Percentiles rank a stretch among this genome's conserved stretches.
These are phyloP conservation scores for Massarina eburnea DNA, from an alignment of 2,329 filamentous ascomycete genomes.

Conservation along the genomic window DNA sequence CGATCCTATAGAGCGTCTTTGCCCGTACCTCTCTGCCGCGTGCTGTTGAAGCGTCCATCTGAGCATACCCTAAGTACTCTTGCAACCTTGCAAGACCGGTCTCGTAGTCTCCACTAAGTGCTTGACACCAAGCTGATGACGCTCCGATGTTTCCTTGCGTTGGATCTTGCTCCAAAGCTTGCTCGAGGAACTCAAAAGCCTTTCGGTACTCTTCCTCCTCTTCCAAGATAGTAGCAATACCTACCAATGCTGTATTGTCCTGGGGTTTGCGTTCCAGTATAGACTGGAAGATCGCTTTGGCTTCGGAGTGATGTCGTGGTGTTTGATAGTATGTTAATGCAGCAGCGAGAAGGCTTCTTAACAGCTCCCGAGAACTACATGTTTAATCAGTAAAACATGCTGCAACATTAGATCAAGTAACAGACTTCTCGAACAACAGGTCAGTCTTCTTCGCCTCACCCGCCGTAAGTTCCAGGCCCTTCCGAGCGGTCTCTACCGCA, in stretches of 20 bases:
- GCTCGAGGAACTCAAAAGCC: conserved; percentile 77
- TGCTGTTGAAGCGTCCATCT: conserved; percentile 63
- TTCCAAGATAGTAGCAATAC: conserved; percentile 87
- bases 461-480: conserved; percentile 64
- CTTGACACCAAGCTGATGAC: conserved; percentile 91
- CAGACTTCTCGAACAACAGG: conserved; percentile 56
- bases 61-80: conserved; percentile 60
- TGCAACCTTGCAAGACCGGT: conserved; percentile 70
- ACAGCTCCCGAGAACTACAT: conserved; percentile 65
- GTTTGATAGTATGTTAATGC: conserved; percentile 87
- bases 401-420: neutral
- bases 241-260: conserved; percentile 81
- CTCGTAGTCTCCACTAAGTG: conserved; percentile 74
- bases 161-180: conserved; percentile 72
- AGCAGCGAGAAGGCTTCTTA: conserved; percentile 80
- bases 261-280: conserved; percentile 75
- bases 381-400: neutral
- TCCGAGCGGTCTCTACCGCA: conserved; percentile 76
- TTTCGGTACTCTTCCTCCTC: conserved; percentile 87
- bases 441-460: conserved; percentile 68
- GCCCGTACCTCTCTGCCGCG: conserved; percentile 73
- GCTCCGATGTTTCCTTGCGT: conserved; percentile 77
- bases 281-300: conserved; percentile 79
- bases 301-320: conserved; percentile 85
- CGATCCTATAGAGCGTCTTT: conserved; percentile 83